phyloP scores from a whole-genome alignment of 2,329 filamentous ascomycete species.

The Albophoma yamanashiensis region DNA sequence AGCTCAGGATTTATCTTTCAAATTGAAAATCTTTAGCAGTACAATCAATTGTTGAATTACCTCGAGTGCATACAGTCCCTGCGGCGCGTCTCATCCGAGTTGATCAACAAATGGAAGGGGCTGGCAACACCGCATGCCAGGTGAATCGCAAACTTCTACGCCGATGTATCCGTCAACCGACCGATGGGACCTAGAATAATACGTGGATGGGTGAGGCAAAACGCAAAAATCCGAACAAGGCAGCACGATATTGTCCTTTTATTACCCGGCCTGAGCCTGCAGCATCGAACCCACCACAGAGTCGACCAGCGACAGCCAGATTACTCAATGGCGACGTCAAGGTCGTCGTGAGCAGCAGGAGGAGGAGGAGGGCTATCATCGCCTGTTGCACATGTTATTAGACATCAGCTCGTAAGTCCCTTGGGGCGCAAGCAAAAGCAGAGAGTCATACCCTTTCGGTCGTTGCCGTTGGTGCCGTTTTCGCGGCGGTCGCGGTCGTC shows the following conservation, averaged over 20 bases:
- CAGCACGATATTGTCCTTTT: conserved; percentile 12
- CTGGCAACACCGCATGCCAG: conserved; percentile 1
- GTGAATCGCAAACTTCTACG: conserved; percentile 9
- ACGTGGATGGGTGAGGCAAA: conserved; percentile 5
- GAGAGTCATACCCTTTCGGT: conserved; percentile 65
- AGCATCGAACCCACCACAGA: conserved; percentile 5
- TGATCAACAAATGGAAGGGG: background rate
- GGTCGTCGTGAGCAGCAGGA: conserved; percentile 78
- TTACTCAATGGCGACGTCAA: conserved; percentile 73
- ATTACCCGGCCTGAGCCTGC: conserved; percentile 1
- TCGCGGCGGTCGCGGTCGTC: conserved; percentile 67
- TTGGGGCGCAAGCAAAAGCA: background rate
- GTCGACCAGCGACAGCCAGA: background rate
- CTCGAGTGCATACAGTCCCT: conserved; percentile 2
- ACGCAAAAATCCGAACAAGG: conserved; percentile 6
- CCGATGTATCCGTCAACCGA: conserved; percentile 9
- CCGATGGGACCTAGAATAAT: conserved; percentile 10
- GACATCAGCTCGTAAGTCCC: background rate
- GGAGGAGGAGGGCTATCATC: conserved; percentile 67
- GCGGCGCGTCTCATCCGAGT: conserved; percentile 1
- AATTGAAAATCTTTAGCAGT: conserved; percentile 1
- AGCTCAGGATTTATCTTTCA: background rate
- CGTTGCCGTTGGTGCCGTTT: conserved; percentile 72
- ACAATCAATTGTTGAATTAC: conserved; percentile 5
- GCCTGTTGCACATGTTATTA: conserved; percentile 1